phyloP scores from a whole-genome alignment of 2,329 filamentous ascomycete genomes.

The Ophiostoma populinum region DNA sequence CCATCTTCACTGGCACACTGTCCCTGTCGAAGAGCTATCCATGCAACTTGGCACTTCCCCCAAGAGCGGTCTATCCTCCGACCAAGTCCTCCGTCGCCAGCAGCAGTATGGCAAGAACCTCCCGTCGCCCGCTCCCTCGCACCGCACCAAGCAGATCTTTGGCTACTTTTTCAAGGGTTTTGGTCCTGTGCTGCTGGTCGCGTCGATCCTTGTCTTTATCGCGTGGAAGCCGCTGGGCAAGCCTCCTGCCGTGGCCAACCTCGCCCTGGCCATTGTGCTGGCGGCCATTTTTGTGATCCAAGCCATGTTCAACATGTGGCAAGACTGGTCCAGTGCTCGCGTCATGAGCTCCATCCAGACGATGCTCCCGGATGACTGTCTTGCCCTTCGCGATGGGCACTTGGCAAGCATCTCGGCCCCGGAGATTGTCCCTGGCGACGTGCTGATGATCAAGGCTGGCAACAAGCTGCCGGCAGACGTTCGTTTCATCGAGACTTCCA shows the following conservation, averaged over 20 bases:
- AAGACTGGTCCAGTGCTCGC: slow-evolving; percentile 59
- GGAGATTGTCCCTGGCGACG: slow-evolving; percentile 55
- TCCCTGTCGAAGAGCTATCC: slow-evolving; percentile 39
- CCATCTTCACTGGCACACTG: slow-evolving; percentile 50
- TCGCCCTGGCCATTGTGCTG: slow-evolving; percentile 57
- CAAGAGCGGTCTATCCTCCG: slow-evolving; percentile 38
- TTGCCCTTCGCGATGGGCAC: slow-evolving; percentile 42
- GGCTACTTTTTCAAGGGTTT: slow-evolving; percentile 68
- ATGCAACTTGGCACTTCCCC: slow-evolving; percentile 39
- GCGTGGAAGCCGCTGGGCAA: slow-evolving; percentile 60
- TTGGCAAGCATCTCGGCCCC: slow-evolving; percentile 22
- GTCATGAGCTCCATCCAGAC: slow-evolving; percentile 68
- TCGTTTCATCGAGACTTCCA: slow-evolving; percentile 47
- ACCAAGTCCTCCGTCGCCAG: slow-evolving; percentile 36
- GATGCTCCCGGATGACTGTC: slow-evolving; percentile 60
- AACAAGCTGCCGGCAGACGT: slow-evolving; percentile 61
- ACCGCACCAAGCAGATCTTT: slow-evolving; percentile 36
- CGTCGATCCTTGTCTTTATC: slow-evolving; percentile 55
- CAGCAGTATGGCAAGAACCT: slow-evolving; percentile 49
- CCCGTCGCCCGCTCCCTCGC: slow-evolving; percentile 47
- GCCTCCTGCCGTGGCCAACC: slow-evolving; percentile 51
- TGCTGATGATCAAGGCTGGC: slow-evolving; percentile 50
- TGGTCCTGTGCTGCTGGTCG: slow-evolving; percentile 50
- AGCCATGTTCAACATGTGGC: slow-evolving; percentile 51
- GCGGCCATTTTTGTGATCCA: slow-evolving; percentile 52